Evolutionary conservation across 1,139 yeast species (phyloP).

Genomic region (Hansenula sp.): DNA sequence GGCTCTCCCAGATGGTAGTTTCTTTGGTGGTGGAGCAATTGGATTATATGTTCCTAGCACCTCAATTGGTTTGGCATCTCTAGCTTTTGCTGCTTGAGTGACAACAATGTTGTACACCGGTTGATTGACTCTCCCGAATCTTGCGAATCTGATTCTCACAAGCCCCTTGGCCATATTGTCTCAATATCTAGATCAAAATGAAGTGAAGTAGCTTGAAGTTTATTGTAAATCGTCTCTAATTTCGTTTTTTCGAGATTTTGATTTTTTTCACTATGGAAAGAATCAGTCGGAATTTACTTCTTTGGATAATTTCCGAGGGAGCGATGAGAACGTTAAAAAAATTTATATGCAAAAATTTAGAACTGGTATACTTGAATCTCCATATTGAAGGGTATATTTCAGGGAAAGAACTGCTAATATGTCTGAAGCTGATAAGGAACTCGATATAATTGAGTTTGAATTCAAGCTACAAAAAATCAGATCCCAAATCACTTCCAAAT

Average conservation of each 20-base stretch:
- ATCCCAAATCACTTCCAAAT: constrained; percentile 65
- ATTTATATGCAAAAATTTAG: not conserved
- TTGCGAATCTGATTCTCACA: constrained; percentile 79
- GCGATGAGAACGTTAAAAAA: not conserved
- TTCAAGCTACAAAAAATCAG: constrained; percentile 68
- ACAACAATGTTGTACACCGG: constrained; percentile 94
- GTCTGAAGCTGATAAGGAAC: constrained; percentile 38
- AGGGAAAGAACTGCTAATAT: not conserved
- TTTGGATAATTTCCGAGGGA: not conserved
- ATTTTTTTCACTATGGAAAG: too few relatives aligned
- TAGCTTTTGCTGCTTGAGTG: constrained; percentile 62
- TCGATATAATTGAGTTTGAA: constrained; percentile 57
- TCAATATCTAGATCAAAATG: not conserved
- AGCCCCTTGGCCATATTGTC: constrained; percentile 16
- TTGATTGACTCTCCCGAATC: constrained; percentile 85
- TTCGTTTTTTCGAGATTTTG: not conserved
- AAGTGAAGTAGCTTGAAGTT: not conserved
- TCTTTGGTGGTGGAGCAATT: constrained; percentile 63
- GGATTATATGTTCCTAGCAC: constrained; percentile 95
- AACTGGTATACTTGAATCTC: too few relatives aligned
- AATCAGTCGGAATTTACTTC: not conserved
- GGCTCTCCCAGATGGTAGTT: constrained; percentile 50
- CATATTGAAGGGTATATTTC: not conserved
- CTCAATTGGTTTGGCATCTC: constrained; percentile 87
- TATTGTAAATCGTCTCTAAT: not conserved